Evolutionary conservation across 1,284 basidiomycete genomes (phyloP).

Genomic region (Leccinum colubrinum): DNA sequence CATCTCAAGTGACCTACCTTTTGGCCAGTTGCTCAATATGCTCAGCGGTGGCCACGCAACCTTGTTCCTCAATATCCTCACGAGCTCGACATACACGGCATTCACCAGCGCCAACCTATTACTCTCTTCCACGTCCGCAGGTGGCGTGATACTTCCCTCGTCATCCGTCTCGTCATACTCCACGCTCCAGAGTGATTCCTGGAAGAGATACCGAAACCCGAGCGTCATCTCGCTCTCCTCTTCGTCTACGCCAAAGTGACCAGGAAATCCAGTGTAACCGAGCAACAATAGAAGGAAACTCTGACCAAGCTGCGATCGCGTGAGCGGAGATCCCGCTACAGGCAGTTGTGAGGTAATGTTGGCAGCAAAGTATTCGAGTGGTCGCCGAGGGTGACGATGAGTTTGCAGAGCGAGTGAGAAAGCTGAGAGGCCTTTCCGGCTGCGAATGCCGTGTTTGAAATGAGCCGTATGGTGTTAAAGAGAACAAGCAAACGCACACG

Average conservation of each 20-base stretch:
- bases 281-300: constrained; percentile 70
- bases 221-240: constrained; percentile 85
- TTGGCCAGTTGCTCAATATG: constrained; percentile 55
- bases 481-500: constrained; percentile 31
- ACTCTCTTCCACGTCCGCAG: constrained; percentile 37
- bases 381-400: constrained; percentile 79
- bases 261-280: constrained; percentile 72
- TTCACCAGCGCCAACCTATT: constrained; percentile 47
- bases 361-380: constrained; percentile 81
- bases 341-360: constrained; percentile 51
- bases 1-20: constrained; percentile 47
- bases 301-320: constrained; percentile 59
- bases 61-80: constrained; percentile 54
- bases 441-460: constrained; percentile 4
- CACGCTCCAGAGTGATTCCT: too few species aligned
- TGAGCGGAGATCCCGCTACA: constrained; percentile 27
- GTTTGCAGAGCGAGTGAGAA: constrained; percentile 72
- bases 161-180: constrained; percentile 14
- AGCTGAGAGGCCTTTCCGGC: constrained; percentile 50
- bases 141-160: constrained; percentile 32
- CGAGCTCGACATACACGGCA: constrained; percentile 76
- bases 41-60: constrained; percentile 60
- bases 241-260: constrained; percentile 78
- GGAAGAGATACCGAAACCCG: constrained; percentile 81
- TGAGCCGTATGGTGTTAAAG: neutral